Evolutionary conservation across 768 basidiomycete genomes (phyloP), one percentile per base, ranked within the genome.

Genomic region (Termitomyces sp.): DNA sequence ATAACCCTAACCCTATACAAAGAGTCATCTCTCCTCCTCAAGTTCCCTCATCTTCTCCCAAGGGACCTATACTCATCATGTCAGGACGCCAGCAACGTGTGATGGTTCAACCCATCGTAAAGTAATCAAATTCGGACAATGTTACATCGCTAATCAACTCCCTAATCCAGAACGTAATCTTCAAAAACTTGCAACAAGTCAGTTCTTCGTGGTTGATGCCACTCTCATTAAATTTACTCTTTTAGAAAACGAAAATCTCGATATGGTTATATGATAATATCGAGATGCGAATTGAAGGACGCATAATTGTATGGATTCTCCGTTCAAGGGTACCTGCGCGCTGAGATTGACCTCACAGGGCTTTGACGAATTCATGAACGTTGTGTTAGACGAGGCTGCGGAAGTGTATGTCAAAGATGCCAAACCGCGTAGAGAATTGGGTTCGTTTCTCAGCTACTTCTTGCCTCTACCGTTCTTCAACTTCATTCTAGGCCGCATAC

Each of bases 311-410:
- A 74, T 74, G 92, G 87, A 66, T 37, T 65, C 56, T 42, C 2
- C 22, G 13, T 26, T 2, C n/a, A 47, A 4, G 56, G 37, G 24
- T 45, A 44, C 41, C 26, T 31, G 41, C 33, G 22, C 53, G 33
- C 54, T 58, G 44, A 24, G 33, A 49, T 36, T 9, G 28, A 29
- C n/a, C 20, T 31, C 33, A n/a, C 68, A 98, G 96, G 95, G 96
- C 41, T 99, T 99, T 66, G 96, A 99, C 69, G 96, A 99, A 72
- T 99, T 98, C 75, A 99, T 99, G 96, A 99, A 99, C 69, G 75
- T 99, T 31, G 92, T 98, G 36, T 75, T 99, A 24, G 96, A 99
- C 64, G 92, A 97, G 50, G 93, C 95, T 45, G 82, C 84, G 52
- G 96, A 99, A 72, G 87, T 97, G 12, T 96, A 85, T 67, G 85